Evolutionary conservation across 2,329 filamentous ascomycete genomes (phyloP).

Genomic region (Aspergillus sp.): DNA sequence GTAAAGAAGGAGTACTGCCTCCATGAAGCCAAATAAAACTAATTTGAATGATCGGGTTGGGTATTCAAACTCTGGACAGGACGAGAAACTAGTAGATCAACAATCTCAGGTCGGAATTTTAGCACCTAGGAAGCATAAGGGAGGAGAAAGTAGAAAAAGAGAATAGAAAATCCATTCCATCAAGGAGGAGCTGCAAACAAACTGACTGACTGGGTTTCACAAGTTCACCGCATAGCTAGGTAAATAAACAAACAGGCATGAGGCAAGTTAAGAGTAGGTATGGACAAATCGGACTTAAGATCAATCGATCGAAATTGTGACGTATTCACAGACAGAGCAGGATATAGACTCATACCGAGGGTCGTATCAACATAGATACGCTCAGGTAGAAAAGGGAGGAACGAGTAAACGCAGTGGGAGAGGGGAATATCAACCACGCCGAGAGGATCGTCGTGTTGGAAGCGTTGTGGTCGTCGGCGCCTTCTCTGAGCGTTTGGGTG

Average conservation of each 20-base stretch:
- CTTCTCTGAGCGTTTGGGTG: constrained; percentile 14
- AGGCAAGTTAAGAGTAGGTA: constrained; percentile 1
- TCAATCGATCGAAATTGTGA: background rate
- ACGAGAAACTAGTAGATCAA: background rate
- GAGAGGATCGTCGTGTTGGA: constrained; percentile 22
- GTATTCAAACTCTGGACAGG: background rate
- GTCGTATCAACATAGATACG: background rate
- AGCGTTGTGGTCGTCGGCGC: constrained; percentile 11
- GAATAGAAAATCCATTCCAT: background rate
- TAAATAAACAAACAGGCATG: background rate
- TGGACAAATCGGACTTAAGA: constrained; percentile 1
- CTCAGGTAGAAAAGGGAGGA: background rate
- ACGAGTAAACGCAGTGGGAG: background rate
- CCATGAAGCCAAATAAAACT: background rate
- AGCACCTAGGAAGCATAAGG: background rate
- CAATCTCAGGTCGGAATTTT: background rate
- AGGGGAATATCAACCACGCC: constrained; percentile 13
- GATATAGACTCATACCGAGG: background rate
- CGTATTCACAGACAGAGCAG: background rate
- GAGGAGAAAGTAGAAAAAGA: background rate
- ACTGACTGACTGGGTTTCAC: background rate
- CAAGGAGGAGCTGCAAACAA: constrained; percentile 1
- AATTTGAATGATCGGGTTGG: background rate
- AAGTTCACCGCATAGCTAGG: background rate
- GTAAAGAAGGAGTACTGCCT: background rate